Evolutionary conservation across 2,329 filamentous ascomycete species (phyloP).

Genomic region (Xylariaceae sp.): DNA sequence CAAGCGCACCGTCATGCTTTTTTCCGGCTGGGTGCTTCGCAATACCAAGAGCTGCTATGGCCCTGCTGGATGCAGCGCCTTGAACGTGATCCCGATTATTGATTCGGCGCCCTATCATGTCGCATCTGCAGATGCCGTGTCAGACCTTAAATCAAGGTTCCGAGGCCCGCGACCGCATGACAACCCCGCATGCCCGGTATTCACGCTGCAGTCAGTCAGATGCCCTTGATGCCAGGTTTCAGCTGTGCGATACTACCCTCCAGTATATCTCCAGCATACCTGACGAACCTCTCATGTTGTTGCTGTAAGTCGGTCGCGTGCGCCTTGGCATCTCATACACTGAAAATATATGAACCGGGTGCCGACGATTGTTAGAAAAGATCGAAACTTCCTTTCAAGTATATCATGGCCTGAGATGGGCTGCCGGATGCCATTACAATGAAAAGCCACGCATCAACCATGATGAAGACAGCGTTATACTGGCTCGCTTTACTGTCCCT

Average conservation of each 20-base stretch:
- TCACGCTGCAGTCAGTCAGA: neutral
- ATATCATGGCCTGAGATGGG: constrained; percentile 4
- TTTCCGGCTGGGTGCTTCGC: no score
- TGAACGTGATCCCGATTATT: neutral
- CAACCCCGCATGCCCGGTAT: neutral
- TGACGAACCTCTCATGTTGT: neutral
- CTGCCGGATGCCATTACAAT: neutral
- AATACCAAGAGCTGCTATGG: no score
- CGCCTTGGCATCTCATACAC: neutral
- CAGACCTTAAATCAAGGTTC: neutral
- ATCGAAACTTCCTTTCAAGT: neutral
- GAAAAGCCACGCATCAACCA: neutral
- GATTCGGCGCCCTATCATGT: neutral
- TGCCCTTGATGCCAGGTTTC: neutral
- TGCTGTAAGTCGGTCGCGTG: neutral
- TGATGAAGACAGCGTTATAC: constrained; percentile 1
- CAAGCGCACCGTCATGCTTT: no score
- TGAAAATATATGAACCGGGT: neutral
- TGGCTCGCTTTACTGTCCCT: neutral
- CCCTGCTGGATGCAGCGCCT: neutral
- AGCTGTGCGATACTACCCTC: neutral
- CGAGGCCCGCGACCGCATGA: neutral
- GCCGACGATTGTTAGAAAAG: neutral
- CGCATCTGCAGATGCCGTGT: neutral
- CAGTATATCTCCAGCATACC: no score